Base-by-base conservation (phyloP, 805 yeast species). In the Starmerella davenportii region DNA sequence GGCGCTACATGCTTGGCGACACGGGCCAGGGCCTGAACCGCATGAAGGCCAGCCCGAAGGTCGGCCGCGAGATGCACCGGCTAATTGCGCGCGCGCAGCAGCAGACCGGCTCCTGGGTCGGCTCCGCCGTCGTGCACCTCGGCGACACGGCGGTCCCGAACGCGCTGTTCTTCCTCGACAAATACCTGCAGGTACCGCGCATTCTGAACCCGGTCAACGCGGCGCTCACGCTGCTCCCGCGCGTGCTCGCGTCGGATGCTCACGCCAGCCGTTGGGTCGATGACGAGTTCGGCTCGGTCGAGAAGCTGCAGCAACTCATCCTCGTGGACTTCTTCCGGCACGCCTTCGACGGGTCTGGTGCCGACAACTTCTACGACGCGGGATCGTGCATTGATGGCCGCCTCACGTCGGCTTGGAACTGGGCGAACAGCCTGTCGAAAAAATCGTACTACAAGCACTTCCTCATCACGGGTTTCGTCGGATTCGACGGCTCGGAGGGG, bases 141-240 rank as follows among this genome's bases (percentile, higher is more conserved):
- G 92, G 90, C 30, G 92, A 79, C 55, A 77, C 74, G 49, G 79
- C 85, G 1, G 92, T 79, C 4, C 92, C 92, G 2, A 79, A 79
- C 54, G 84, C 87, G 0, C 54, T 79, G 43, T 78, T 78, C 52
- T 79, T 79, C 61, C 57, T 79, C 38, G 90, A 79, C 56, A 79
- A 79, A 53, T 79, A 79, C 53, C 68, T 76, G 23, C 92, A 79
- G 55, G 80, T 79, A 2, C 90, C 90, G 23, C 67, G 75, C 37
- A 78, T 79, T 28, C 57, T 79, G 48, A 78, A 72, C 32, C 92
- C 92, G 2, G 71, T 79, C 35, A 78, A 76, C 51, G 64, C 65
- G 25, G 69, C 71, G 30, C 52, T 79, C 25, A 52, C 62, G 43
- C 64, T 69, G 43, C 66, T 79, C 31, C 78, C 74, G 34, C 63